Percentiles rank a stretch among this genome's conserved stretches.
These are phyloP conservation scores for Leccinum obscurum DNA, from an alignment of 768 basidiomycete genomes.

Conservation along the genomic window DNA sequence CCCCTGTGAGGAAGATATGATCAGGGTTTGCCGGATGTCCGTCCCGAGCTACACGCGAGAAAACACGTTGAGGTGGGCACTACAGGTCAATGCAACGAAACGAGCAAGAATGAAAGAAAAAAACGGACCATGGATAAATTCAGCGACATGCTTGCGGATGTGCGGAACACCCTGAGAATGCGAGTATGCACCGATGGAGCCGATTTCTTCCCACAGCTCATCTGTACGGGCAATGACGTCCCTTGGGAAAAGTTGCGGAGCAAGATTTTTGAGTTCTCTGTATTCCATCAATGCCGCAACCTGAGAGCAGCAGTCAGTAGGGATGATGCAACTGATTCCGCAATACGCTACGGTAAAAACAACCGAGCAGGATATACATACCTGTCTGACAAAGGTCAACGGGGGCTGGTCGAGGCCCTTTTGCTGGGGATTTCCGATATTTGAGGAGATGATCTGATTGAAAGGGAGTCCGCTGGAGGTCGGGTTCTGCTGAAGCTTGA, in stretches of 20 bases:
- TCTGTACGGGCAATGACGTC: slow-evolving; percentile 86
- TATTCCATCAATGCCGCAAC: slow-evolving; percentile 92
- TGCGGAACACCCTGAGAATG: slow-evolving; percentile 91
- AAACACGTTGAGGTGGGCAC: neutral
- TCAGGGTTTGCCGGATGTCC: slow-evolving; percentile 81
- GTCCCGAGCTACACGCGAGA: slow-evolving; percentile 67
- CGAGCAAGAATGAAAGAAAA: neutral
- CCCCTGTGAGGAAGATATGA: slow-evolving; percentile 92
- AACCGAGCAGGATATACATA: slow-evolving; percentile 31
- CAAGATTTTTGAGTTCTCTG: slow-evolving; percentile 77
- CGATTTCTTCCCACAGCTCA: slow-evolving; percentile 80
- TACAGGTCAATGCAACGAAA: slow-evolving; percentile 7
- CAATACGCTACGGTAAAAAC: neutral
- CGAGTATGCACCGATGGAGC: slow-evolving; percentile 92
- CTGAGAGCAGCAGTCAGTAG: slow-evolving; percentile 38
- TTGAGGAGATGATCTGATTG: slow-evolving; percentile 85
- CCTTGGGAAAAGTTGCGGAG: slow-evolving; percentile 74
- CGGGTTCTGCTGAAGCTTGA: slow-evolving; percentile 57
- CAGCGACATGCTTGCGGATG: slow-evolving; percentile 85
- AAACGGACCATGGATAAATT: slow-evolving; percentile 79
- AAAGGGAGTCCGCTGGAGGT: slow-evolving; percentile 68
- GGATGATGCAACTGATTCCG: neutral
- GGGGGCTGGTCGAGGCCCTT: slow-evolving; percentile 91
- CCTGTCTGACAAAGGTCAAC: slow-evolving; percentile 91
- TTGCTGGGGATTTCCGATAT: slow-evolving; percentile 99